These are phyloP conservation scores for Anaeromyces robustus DNA, from an alignment of 192 early-diverging fungal genomes.

Conservation along the genomic window DNA sequence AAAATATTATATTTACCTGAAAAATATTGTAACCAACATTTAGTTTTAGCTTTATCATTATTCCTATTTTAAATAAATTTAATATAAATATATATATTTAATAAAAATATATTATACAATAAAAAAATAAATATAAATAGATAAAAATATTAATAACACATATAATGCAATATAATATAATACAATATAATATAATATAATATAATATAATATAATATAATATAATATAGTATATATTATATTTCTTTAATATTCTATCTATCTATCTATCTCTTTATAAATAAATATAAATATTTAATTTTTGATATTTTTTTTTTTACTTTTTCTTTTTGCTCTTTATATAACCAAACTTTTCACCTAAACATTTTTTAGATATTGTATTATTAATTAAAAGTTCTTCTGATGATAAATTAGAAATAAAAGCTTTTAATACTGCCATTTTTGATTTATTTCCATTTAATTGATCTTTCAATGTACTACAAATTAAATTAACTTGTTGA, in stretches of 20 bases:
- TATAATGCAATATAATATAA: too few relatives aligned
- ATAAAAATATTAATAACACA: too few relatives aligned
- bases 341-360: constrained; percentile 59
- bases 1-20: constrained; percentile 20
- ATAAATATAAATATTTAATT: background rate
- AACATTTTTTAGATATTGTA: constrained; percentile 26
- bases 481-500: constrained; percentile 61
- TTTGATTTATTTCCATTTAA: constrained; percentile 48
- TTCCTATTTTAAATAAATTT: constrained; percentile 3
- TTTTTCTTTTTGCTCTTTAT: constrained; percentile 45
- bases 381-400: constrained; percentile 54
- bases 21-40: constrained; percentile 61
- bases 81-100: too few relatives aligned
- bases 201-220: too few relatives aligned
- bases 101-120: too few relatives aligned
- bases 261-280: too few relatives aligned
- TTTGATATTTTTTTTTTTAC: background rate
- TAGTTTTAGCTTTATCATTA: constrained; percentile 56
- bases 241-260: background rate
- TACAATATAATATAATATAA: too few relatives aligned
- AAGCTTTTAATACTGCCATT: constrained; percentile 69
- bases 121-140: too few relatives aligned
- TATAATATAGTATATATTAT: background rate
- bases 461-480: constrained; percentile 52
- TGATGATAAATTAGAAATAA: constrained; percentile 59